phyloP scores from a whole-genome alignment of 352 stramenopile species.

The Phytophthora fragariae region DNA sequence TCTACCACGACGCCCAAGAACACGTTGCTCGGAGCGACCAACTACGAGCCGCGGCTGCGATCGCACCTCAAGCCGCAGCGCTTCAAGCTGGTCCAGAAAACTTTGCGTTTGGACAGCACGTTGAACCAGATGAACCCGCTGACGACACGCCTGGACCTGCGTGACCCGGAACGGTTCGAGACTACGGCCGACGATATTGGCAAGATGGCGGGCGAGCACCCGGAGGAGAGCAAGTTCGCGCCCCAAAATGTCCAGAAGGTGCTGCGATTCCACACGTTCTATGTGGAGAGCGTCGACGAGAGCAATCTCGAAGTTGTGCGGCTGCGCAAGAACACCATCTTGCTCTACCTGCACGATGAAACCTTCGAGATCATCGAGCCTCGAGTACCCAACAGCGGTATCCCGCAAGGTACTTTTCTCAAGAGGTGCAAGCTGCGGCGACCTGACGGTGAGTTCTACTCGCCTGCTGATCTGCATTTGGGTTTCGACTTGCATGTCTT shows the following conservation, averaged over 20 bases:
- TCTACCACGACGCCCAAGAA: slow-evolving; percentile 68
- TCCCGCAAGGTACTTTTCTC: slow-evolving; percentile 89
- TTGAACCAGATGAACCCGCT: slow-evolving; percentile 69
- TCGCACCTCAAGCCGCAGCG: slow-evolving; percentile 81
- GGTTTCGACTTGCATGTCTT: slow-evolving; percentile 81
- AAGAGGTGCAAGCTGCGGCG: slow-evolving; percentile 77
- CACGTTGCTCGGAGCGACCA: slow-evolving; percentile 74
- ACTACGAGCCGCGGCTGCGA: slow-evolving; percentile 72
- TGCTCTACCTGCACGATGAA: slow-evolving; percentile 88
- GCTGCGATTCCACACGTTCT: slow-evolving; percentile 89
- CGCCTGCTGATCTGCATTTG: slow-evolving; percentile 61
- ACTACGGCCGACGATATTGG: slow-evolving; percentile 73
- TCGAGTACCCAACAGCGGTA: slow-evolving; percentile 82
- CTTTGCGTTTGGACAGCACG: slow-evolving; percentile 69
- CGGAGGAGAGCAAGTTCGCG: slow-evolving; percentile 79
- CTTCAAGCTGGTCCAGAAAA: slow-evolving; percentile 76
- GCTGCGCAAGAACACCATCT: slow-evolving; percentile 76
- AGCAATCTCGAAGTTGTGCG: slow-evolving; percentile 80
- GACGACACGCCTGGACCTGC: slow-evolving; percentile 64
- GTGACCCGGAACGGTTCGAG: slow-evolving; percentile 60
- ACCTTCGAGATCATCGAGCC: slow-evolving; percentile 92
- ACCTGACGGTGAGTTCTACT: slow-evolving; percentile 61
- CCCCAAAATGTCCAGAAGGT: slow-evolving; percentile 83
- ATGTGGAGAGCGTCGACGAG: slow-evolving; percentile 85
- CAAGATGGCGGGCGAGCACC: slow-evolving; percentile 39